phyloP scores from a whole-genome alignment of 495 filamentous ascomycete genomes.

The Podospora appendiculata region DNA sequence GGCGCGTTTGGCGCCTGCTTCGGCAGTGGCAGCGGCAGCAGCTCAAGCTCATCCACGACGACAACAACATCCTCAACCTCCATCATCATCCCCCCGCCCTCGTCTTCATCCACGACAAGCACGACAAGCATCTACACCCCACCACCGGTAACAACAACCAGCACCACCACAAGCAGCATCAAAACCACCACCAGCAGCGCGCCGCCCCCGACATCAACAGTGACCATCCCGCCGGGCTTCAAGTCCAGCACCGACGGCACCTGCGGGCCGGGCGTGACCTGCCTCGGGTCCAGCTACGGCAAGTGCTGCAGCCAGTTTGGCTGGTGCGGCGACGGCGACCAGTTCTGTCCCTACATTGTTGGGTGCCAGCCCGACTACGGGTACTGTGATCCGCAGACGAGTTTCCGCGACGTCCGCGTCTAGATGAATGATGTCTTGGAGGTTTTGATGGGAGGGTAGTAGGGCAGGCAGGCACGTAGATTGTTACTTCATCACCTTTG shows the following conservation, averaged over 20 bases:
- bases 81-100: not conserved
- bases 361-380: slow-evolving; percentile 26
- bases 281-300: slow-evolving; percentile 17
- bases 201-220: slow-evolving; percentile 3
- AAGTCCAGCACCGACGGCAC: slow-evolving; percentile 17
- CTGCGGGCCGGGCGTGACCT: slow-evolving; percentile 20
- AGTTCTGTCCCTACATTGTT: slow-evolving; percentile 35
- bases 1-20: slow-evolving; percentile 30
- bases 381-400: slow-evolving; percentile 15
- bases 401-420: too few species aligned
- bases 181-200: slow-evolving; percentile 1
- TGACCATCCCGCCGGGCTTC: slow-evolving; percentile 14
- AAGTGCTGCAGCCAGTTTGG: slow-evolving; percentile 32
- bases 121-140: not conserved
- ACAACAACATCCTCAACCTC: slow-evolving; percentile 1
- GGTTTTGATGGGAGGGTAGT: not conserved
- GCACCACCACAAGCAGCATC: slow-evolving; percentile 1
- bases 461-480: too few species aligned
- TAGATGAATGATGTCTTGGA: not conserved
- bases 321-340: slow-evolving; percentile 33
- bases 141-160: not conserved
- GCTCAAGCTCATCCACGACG: slow-evolving; percentile 1
- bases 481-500: too few species aligned
- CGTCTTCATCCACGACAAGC: not conserved
- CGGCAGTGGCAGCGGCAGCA: slow-evolving; percentile 3